Evolutionary conservation across 1,284 basidiomycete genomes (phyloP), one percentile per base, ranked within the genome.

Genomic region (Moniliella sp.): DNA sequence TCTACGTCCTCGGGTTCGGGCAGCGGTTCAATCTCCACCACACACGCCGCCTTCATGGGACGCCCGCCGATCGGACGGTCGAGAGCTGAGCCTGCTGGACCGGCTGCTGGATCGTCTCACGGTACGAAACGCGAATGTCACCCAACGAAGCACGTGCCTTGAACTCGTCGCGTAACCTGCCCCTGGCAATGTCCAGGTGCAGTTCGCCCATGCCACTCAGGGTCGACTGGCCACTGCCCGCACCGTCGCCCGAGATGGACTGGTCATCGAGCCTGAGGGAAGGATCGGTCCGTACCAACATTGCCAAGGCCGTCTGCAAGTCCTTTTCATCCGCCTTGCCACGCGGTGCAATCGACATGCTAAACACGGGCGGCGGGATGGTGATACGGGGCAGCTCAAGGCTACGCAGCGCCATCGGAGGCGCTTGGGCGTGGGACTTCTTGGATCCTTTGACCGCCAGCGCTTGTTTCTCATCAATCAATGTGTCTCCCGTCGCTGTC

Each of bases 401-500:
- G n/a, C n/a, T n/a, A n/a, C n/a, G n/a, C n/a, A n/a, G n/a, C n/a
- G n/a, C n/a, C n/a, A n/a, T n/a, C 69, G 62, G 12, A 68, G 51
- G 2, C 40, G 28, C 26, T 42, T 40, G 26, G 7, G 14, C 28
- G 10, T n/a, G 33, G 16, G 8, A 14, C 18, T 10, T 11, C 15
- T 29, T n/a, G 13, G 4, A 16, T 12, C 27, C 31, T 15, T 17
- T 27, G 11, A 27, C 18, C 5, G 26, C 27, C 15, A 23, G 11
- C 40, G 33, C n/a, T 36, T 18, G 9, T 33, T 15, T 5, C n/a
- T 34, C 11, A 28, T 55, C 54, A 15, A 57, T 43, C 15, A 86
- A 67, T 0, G 80, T 84, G 48, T 86, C 81, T n/a, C 80, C 80
- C 5, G 80, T 84, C 18, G 77, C 71, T 9, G 81, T 83, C 53